A percentile compares a stretch with the other conserved stretches of the same genome.
Conservation (phyloP, 2,329 filamentous ascomycete genomes). For the Diaporthe sp. region DNA sequence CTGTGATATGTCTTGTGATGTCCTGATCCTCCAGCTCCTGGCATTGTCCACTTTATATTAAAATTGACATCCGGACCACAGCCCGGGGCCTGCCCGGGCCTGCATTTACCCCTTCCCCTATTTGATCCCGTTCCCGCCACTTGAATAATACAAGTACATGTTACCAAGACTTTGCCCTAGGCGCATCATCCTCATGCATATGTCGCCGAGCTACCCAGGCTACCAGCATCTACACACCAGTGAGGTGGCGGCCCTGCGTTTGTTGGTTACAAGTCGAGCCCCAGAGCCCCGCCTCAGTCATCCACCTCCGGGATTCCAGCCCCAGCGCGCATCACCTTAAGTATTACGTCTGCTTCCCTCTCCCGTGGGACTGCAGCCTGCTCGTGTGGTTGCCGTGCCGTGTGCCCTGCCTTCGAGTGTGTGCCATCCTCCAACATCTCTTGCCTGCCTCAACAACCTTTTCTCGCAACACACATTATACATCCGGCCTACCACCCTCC, state of each 20-base stretch:
- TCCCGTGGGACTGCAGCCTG: neutral
- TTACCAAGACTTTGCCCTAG: constrained; percentile 9
- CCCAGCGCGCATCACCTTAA: constrained; percentile 19
- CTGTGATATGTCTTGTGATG: neutral
- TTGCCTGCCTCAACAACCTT: neutral
- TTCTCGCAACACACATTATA: neutral
- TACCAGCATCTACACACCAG: constrained; percentile 24
- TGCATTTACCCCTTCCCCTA: constrained; percentile 28
- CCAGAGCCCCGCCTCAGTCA: constrained; percentile 20
- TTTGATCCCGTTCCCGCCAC: constrained; percentile 27
- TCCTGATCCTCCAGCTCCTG: constrained; percentile 32
- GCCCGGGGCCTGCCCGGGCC: constrained; percentile 31
- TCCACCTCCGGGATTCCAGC: constrained; percentile 22
- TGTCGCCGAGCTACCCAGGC: constrained; percentile 28
- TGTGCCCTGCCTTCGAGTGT: neutral
- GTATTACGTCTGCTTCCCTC: neutral
- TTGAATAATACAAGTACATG: neutral
- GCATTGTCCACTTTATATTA: constrained; percentile 36
- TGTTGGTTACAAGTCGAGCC: constrained; percentile 8
- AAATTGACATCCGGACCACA: constrained; percentile 30
- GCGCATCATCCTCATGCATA: constrained; percentile 30
- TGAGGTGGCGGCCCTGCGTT: constrained; percentile 20
- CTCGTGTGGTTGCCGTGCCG: constrained; percentile 10
- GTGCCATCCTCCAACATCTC: neutral
- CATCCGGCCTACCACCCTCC: neutral